Percentiles rank a stretch among this genome's conserved stretches.
Conservation (phyloP, 176 grass and related monocot species). For the Metroxylon sagu region DNA sequence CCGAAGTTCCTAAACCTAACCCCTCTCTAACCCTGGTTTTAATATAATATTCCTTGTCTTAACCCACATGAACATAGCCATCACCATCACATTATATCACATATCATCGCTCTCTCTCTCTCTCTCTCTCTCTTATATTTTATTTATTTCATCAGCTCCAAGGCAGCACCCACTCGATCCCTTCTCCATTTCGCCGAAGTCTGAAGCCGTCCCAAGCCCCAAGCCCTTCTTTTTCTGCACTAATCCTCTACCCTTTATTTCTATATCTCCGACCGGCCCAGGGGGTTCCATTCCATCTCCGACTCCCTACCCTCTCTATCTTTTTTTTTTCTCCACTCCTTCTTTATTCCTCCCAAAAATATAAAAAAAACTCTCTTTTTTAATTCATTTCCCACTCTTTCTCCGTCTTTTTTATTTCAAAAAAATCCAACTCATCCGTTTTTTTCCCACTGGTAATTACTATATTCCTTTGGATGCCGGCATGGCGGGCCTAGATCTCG, state of each 20-base stretch:
- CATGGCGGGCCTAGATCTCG: slow-evolving; percentile 94
- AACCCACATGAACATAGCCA: background rate
- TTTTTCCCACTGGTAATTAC: slow-evolving; percentile 18
- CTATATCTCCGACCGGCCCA: slow-evolving; percentile 9
- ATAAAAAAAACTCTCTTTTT: slow-evolving; percentile 36
- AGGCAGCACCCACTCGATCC: slow-evolving; percentile 13
- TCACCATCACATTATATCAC: slow-evolving; percentile 12
- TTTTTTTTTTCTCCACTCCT: slow-evolving; percentile 28
- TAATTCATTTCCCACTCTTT: background rate
- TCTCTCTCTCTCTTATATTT: slow-evolving; percentile 20
- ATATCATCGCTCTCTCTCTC: background rate
- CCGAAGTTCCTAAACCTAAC: background rate
- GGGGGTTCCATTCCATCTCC: slow-evolving; percentile 11
- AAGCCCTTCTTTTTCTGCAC: slow-evolving; percentile 4
- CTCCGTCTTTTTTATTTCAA: slow-evolving; percentile 29
- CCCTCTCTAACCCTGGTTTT: background rate
- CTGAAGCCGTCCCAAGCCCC: slow-evolving; percentile 10
- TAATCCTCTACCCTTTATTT: background rate
- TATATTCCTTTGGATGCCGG: background rate
- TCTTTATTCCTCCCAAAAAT: slow-evolving; percentile 17
- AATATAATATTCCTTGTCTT: no score
- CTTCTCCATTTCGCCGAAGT: slow-evolving; percentile 24
- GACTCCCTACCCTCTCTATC: slow-evolving; percentile 33
- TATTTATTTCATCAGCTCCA: slow-evolving; percentile 28
- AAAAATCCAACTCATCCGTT: slow-evolving; percentile 39